Base-by-base conservation (phyloP, 352 stramenopile genomes). In the Phytophthora tentaculata region DNA sequence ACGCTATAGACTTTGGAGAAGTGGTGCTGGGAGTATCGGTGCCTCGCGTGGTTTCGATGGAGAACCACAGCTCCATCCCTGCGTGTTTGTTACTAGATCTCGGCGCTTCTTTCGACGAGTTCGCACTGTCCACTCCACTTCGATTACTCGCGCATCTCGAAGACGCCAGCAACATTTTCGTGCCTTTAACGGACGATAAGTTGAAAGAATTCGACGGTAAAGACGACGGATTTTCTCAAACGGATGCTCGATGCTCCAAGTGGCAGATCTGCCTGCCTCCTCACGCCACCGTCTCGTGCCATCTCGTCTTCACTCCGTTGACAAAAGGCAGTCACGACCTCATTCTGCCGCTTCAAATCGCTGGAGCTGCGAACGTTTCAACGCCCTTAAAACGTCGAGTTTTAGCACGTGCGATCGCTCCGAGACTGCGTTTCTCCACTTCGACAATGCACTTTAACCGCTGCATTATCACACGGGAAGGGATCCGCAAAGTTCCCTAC, bases 401-500 rank as follows among this genome's bases (percentile, higher is more conserved):
- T 1, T 35, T 69, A 10, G 93, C 84, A 0, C 73, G 59, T 10
- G 86, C 83, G 0, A 68, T 97, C 1, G 61, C 50, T 5, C 93
- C 93, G 0, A 73, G 82, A 0, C 65, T 98, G 0, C 55, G 91
- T 0, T 94, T 97, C 49, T 88, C 84, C 0, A 77, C 66, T 8
- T 87, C 89, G 0, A 73, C 73, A 2, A 67, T 97, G 45, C 73
- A 97, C 48, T 98, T 98, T 64, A 76, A 88, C 12, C 80, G 83
- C 1, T 90, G 86, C n/a, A 83, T 98, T 14, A 92, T 98, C 55
- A 87, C 88, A 1, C 56, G 88, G 1, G 88, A 98, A 60, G 81
- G 80, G 0, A 91, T 92, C 37, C 88, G 89, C 2, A 93, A 95
- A 58, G 84, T 97, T 0, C 92, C 93, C 0, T 97, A 97, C 66